Conservation (phyloP, 352 stramenopile species). For the Globisporangium solare region DNA sequence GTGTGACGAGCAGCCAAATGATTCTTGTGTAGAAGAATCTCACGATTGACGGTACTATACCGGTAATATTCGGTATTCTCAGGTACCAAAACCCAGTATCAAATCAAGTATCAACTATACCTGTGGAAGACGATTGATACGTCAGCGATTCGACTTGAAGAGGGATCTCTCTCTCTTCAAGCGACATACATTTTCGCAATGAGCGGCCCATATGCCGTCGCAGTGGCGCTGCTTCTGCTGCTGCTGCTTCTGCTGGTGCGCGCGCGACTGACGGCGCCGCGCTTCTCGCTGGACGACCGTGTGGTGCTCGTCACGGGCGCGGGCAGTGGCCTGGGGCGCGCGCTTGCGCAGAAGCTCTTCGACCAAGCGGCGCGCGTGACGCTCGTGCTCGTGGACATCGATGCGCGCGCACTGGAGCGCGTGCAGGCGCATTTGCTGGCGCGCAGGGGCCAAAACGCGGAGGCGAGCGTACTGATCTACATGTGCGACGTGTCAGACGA, state of each 20-base stretch:
- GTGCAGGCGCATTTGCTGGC: constrained; percentile 22
- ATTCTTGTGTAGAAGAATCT: too few species aligned
- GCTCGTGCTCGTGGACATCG: constrained; percentile 61
- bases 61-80: too few species aligned
- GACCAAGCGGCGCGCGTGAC: constrained; percentile 23
- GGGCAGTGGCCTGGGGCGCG: constrained; percentile 45
- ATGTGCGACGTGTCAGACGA: constrained; percentile 66
- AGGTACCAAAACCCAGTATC: too few species aligned
- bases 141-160: too few species aligned
- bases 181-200: too few species aligned
- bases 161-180: too few species aligned
- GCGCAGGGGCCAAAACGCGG: neutral
- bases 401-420: constrained; percentile 29
- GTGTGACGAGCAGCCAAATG: too few species aligned
- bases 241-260: neutral
- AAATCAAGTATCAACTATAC: too few species aligned
- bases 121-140: too few species aligned
- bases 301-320: constrained; percentile 69
- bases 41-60: too few species aligned
- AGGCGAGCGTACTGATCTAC: constrained; percentile 29
- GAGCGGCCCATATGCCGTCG: neutral
- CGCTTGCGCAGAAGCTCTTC: constrained; percentile 34
- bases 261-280: neutral
- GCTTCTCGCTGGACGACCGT: constrained; percentile 39
- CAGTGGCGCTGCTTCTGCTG: constrained; percentile 4